phyloP scores from a whole-genome alignment of 257 asterid species.

The Haberlea rhodopensis region DNA sequence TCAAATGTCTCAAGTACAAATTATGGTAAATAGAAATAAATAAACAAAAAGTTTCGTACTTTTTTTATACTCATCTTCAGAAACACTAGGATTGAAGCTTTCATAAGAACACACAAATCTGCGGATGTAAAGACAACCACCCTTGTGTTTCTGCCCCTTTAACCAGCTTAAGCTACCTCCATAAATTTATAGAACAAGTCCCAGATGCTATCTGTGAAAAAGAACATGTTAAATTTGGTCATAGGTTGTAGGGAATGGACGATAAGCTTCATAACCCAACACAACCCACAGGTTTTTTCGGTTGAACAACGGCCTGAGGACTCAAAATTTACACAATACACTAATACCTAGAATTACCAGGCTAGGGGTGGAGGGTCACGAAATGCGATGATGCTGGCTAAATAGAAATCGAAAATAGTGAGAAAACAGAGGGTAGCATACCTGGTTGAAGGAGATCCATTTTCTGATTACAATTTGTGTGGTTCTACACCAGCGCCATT shows the following conservation, averaged over 20 bases:
- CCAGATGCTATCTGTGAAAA: background rate
- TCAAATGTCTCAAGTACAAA: background rate
- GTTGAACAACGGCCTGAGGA: background rate
- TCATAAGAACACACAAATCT: background rate
- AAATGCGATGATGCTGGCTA: too few species aligned
- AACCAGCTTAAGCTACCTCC: background rate
- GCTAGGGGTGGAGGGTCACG: too few species aligned
- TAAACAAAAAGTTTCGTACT: background rate
- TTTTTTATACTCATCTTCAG: background rate
- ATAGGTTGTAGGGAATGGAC: background rate
- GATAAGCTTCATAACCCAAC: background rate
- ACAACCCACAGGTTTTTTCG: background rate
- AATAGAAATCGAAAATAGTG: too few species aligned
- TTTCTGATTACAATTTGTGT: conserved; percentile 24
- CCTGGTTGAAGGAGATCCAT: conserved; percentile 1
- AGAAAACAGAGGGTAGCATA: background rate
- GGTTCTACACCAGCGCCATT: conserved; percentile 7
- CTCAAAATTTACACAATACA: background rate
- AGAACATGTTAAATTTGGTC: background rate
- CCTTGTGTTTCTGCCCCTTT: background rate
- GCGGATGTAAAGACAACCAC: too few species aligned
- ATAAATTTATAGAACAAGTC: background rate
- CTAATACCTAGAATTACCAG: background rate
- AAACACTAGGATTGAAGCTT: background rate
- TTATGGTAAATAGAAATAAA: background rate